Evolutionary conservation across 495 filamentous ascomycete genomes (phyloP).

Genomic region (Penicillium subrubescens): DNA sequence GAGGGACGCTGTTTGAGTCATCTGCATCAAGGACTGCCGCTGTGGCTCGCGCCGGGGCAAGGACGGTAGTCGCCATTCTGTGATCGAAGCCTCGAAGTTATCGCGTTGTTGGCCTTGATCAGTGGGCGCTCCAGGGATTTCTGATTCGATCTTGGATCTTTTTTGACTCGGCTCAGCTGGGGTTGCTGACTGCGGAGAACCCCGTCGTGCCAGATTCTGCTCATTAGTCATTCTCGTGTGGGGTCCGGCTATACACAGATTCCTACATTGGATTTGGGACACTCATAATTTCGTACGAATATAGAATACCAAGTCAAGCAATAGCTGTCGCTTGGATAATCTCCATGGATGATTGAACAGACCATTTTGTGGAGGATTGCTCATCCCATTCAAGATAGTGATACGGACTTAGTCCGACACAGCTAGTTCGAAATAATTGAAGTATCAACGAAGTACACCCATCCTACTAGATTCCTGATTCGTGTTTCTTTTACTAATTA

Average conservation of each 20-base stretch:
- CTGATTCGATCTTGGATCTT: neutral
- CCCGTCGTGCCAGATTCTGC: neutral
- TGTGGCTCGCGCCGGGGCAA: constrained; percentile 3
- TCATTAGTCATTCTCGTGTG: constrained; percentile 10
- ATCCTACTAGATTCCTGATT: neutral
- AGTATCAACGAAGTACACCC: neutral
- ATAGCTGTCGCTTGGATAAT: neutral
- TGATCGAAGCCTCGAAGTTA: neutral
- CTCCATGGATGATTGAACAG: neutral
- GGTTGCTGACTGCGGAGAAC: neutral
- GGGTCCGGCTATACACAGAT: neutral
- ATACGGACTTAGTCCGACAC: neutral
- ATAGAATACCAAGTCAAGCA: neutral
- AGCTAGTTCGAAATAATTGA: neutral
- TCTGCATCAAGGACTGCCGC: neutral
- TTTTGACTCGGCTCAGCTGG: neutral
- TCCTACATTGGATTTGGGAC: neutral
- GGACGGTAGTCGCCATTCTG: constrained; percentile 7
- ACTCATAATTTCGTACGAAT: too few species aligned
- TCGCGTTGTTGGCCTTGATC: neutral
- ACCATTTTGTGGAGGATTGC: neutral
- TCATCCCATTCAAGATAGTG: neutral
- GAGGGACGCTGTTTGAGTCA: constrained; percentile 8
- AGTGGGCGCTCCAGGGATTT: neutral
- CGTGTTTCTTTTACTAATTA: neutral